These are phyloP conservation scores for Rhodotorula babjevae DNA, from an alignment of 768 basidiomycete genomes.

Conservation along the genomic window DNA sequence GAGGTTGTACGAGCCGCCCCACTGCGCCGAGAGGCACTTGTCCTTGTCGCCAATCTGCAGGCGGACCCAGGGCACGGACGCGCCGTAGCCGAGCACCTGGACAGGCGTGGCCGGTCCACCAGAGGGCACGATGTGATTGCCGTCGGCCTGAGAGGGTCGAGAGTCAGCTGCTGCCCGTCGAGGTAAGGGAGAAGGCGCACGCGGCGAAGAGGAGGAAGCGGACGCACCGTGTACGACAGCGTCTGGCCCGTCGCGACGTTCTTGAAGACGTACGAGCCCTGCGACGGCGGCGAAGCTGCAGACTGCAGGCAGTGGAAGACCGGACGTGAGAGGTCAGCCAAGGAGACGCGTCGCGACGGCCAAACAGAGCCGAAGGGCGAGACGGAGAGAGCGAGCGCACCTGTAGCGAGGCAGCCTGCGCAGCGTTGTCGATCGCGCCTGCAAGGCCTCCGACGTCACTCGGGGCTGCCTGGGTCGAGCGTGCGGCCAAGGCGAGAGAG, in stretches of 20 bases:
- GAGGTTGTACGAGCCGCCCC: conserved; percentile 8
- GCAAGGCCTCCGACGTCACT: background rate
- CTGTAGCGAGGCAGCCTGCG: conserved; percentile 1
- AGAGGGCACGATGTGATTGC: background rate
- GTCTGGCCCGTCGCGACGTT: conserved; percentile 13
- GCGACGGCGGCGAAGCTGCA: background rate
- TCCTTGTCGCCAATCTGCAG: conserved; percentile 12
- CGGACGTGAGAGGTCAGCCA: background rate
- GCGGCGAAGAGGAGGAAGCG: background rate
- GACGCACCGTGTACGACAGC: background rate
- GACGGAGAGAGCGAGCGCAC: background rate
- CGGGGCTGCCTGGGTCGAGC: no score
- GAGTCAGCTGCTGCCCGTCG: no score
- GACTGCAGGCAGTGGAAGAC: background rate
- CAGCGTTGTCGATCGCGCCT: conserved; percentile 9
- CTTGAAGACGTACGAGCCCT: background rate
- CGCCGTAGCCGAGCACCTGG: conserved; percentile 1
- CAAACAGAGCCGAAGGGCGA: no score
- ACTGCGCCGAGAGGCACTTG: conserved; percentile 20
- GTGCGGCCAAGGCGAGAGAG: no score
- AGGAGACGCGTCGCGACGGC: background rate
- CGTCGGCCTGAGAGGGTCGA: background rate
- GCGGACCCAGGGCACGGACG: background rate
- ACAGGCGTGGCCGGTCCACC: background rate
- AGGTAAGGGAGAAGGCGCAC: no score